Conservation (phyloP, 1,139 yeast species). For the Trichomonascaceae sp. region DNA sequence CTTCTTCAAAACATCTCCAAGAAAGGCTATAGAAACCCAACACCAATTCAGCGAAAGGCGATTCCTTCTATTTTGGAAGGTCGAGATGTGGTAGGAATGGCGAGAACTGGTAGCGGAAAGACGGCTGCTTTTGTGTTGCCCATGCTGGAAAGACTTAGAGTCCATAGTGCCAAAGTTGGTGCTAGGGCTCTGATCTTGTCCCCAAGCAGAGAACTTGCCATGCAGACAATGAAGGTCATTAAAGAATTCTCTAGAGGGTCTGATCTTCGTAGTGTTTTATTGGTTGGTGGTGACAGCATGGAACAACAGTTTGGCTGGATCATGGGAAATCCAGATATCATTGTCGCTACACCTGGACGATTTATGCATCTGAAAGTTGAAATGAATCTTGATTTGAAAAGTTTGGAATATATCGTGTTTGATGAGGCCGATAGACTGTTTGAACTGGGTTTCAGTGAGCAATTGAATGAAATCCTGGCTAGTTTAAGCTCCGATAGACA, state of each 20-base stretch:
- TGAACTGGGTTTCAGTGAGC: slow-evolving; percentile 96
- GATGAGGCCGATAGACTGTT: slow-evolving; percentile 98
- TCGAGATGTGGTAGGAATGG: slow-evolving; percentile 98
- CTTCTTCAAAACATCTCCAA: slow-evolving; percentile 63
- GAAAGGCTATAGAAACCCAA: slow-evolving; percentile 91
- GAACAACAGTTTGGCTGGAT: slow-evolving; percentile 92
- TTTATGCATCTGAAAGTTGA: slow-evolving; percentile 92
- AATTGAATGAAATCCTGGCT: slow-evolving; percentile 80
- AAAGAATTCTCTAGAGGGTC: slow-evolving; percentile 84
- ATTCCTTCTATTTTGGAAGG: slow-evolving; percentile 83
- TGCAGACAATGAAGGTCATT: slow-evolving; percentile 83
- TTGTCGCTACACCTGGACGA: slow-evolving; percentile 97
- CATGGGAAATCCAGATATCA: slow-evolving; percentile 91
- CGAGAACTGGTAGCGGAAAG: slow-evolving; percentile 98
- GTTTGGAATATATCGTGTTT: slow-evolving; percentile 85
- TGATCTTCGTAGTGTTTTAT: slow-evolving; percentile 68
- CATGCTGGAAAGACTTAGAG: slow-evolving; percentile 73
- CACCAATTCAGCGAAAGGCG: slow-evolving; percentile 95
- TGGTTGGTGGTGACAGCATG: slow-evolving; percentile 96
- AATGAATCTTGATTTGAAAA: slow-evolving; percentile 78
- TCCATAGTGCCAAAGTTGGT: slow-evolving; percentile 84
- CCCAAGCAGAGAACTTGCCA: slow-evolving; percentile 91
- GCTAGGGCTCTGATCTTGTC: slow-evolving; percentile 83
- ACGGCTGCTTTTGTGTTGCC: slow-evolving; percentile 98
- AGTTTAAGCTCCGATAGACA: slow-evolving; percentile 79